phyloP scores from a whole-genome alignment of 192 early-diverging fungal genomes.

The Paraglomus brasilianum region DNA sequence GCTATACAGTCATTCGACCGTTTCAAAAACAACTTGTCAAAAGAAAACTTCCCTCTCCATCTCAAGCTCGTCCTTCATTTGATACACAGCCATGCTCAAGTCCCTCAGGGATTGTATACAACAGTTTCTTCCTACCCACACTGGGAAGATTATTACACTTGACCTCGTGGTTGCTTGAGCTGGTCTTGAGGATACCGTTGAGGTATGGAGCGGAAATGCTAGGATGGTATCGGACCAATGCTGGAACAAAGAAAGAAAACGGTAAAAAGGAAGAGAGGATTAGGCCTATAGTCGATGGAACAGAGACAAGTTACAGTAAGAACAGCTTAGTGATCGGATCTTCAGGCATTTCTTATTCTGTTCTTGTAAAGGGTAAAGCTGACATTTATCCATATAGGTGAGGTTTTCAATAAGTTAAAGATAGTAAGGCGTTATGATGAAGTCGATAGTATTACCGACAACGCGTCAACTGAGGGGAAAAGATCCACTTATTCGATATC shows the following conservation, averaged over 20 bases:
- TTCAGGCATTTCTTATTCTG: neutral
- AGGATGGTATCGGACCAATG: neutral
- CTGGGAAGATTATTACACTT: neutral
- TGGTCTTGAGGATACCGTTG: too few relatives aligned
- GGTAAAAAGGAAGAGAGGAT: neutral
- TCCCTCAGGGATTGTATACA: neutral
- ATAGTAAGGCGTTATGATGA: slow-evolving; percentile 34
- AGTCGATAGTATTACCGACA: neutral
- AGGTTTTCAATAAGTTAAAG: slow-evolving; percentile 37
- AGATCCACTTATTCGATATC: slow-evolving; percentile 20
- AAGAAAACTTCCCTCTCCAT: neutral
- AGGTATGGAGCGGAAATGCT: too few relatives aligned
- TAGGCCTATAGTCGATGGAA: slow-evolving; percentile 3
- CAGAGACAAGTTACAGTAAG: slow-evolving; percentile 30
- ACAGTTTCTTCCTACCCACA: neutral
- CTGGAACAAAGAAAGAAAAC: neutral
- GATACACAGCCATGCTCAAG: neutral
- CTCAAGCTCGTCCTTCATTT: neutral
- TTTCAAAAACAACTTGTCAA: slow-evolving; percentile 14
- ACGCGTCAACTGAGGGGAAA: neutral
- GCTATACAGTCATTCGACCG: slow-evolving; percentile 47
- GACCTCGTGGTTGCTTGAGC: too few relatives aligned
- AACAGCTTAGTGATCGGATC: neutral
- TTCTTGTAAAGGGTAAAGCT: neutral
- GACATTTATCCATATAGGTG: slow-evolving; percentile 22